A percentile compares a stretch with the other conserved stretches of the same genome.
Conservation (phyloP, 805 yeast genomes). For the Pichia scutulata region DNA sequence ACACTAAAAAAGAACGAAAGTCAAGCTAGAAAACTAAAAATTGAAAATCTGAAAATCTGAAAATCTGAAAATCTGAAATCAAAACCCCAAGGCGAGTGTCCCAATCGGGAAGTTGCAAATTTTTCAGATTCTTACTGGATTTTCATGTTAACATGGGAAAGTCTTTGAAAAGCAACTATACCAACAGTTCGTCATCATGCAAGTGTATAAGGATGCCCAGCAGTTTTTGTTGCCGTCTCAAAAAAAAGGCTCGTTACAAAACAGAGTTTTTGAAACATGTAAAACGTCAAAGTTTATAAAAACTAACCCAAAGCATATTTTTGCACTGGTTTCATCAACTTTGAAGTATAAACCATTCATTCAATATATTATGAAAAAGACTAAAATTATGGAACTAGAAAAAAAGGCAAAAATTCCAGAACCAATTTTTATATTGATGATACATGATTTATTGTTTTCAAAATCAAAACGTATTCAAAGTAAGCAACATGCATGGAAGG, state of each 20-base stretch:
- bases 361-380: slow-evolving; percentile 51
- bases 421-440: slow-evolving; percentile 52
- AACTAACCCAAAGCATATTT: slow-evolving; percentile 76
- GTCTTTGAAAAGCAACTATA: not conserved
- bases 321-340: slow-evolving; percentile 76
- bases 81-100: not conserved
- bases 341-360: slow-evolving; percentile 63
- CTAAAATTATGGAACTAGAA: slow-evolving; percentile 54
- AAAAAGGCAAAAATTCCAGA: slow-evolving; percentile 41
- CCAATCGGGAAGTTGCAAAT: slow-evolving; percentile 1
- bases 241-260: slow-evolving; percentile 47
- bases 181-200: slow-evolving; percentile 20
- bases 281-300: slow-evolving; percentile 37
- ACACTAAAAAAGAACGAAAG: not conserved
- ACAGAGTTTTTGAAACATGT: slow-evolving; percentile 43
- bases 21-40: not conserved
- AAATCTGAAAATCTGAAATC: too few relatives aligned
- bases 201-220: slow-evolving; percentile 35
- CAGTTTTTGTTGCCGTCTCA: slow-evolving; percentile 32
- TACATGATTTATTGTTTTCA: slow-evolving; percentile 74
- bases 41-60: not conserved
- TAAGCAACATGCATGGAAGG: slow-evolving; percentile 83
- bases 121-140: not conserved
- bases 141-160: not conserved
- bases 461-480: slow-evolving; percentile 76